Conservation (phyloP, 2,329 filamentous ascomycete genomes). For the Aspergillus tanneri region DNA sequence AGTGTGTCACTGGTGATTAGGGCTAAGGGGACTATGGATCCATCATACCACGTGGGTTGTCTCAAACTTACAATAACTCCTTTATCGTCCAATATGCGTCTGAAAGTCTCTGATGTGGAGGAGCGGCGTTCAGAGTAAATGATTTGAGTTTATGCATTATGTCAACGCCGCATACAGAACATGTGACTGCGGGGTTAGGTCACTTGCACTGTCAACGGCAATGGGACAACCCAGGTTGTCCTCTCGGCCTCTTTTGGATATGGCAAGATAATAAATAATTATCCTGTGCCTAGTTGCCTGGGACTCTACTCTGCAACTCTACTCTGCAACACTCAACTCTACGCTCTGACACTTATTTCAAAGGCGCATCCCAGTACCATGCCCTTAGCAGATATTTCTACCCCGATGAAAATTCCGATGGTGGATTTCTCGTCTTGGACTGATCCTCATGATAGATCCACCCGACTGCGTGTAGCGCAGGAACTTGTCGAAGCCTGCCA, state of each 20-base stretch:
- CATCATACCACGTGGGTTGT: background rate
- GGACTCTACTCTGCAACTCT: background rate
- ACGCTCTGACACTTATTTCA: background rate
- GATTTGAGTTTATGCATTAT: background rate
- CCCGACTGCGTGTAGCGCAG: conserved; percentile 36
- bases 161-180: background rate
- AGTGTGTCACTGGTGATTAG: background rate
- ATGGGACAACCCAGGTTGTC: background rate
- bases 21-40: background rate
- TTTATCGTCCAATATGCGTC: too few species aligned
- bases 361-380: background rate
- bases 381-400: background rate
- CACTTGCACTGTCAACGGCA: background rate
- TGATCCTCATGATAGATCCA: conserved; percentile 24
- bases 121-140: too few species aligned
- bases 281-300: too few species aligned
- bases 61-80: too few species aligned
- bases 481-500: conserved; percentile 45
- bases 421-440: conserved; percentile 43
- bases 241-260: background rate
- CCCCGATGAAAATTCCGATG: conserved; percentile 35
- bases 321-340: background rate
- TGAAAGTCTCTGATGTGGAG: too few species aligned
- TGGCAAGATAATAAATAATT: too few species aligned
- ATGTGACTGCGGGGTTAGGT: background rate